Base-by-base conservation (phyloP, 139 green algal species). In the Raphidocelis subcapitata region DNA sequence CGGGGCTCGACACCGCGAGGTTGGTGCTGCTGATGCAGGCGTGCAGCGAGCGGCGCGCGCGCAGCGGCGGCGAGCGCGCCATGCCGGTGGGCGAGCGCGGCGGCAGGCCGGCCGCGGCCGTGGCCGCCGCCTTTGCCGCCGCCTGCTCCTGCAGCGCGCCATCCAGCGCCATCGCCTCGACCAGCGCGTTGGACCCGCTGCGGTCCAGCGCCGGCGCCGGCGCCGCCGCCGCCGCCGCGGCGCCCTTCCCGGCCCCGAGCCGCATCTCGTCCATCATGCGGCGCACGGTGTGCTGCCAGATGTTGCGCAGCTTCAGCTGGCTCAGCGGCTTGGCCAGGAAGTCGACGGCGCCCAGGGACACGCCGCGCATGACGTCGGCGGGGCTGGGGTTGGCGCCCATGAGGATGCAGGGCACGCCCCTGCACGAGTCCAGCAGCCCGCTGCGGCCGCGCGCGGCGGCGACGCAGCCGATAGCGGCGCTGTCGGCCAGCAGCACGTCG, bases 281-380 rank as follows among this genome's bases (percentile, higher is more conserved):
- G 59, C 88, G 89, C 67, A 94, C 88, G 63, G 87, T 85, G 69
- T 96, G 91, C 82, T 95, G 90, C 91, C 91, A 96, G 54, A 96
- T 93, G 72, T 93, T 95, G 24, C 81, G 81, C 16, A 96, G 79
- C 82, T 94, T 95, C 4, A 91, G 76, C 24, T 80, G 68, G 5
- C 76, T 84, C 5, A 95, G 65, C 10, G 70, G 70, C 12, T 91
- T 91, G 64, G 90, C 89, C 60, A 96, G 65, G 62, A 92, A 92
- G 67, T 96, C 91, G 32, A 89, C 88, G 3, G 91, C 90, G 5
- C 91, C 91, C 16, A 92, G 79, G 70, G 88, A 76, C 24, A 96
- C 88, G 23, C 87, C 87, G n/a, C 76, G 65, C 77, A 92, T 80
- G 2, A 94, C 81, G 32, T 91, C 83, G 1, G 65, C 62, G 0